phyloP scores from a whole-genome alignment of 805 yeast species.

The Barnettozyma botsteinii region DNA sequence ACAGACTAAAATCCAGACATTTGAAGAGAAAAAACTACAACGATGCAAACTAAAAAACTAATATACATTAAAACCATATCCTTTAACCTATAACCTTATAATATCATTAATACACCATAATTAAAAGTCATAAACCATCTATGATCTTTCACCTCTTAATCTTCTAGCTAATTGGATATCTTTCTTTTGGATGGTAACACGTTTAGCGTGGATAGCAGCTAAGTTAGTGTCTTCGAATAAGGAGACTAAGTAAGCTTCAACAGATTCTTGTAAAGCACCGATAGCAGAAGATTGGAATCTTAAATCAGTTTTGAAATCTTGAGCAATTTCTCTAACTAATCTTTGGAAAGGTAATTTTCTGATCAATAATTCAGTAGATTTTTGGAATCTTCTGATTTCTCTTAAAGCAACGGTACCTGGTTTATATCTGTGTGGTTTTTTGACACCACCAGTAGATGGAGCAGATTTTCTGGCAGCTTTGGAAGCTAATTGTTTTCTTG shows the following conservation, averaged over 20 bases:
- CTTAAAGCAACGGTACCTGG: conserved; percentile 96
- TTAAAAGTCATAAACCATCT: conserved; percentile 23
- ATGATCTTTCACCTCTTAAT: conserved; percentile 94
- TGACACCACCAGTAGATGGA: conserved; percentile 89
- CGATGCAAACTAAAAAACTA: conserved; percentile 3
- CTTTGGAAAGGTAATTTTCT: conserved; percentile 97
- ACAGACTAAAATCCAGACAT: too few species aligned
- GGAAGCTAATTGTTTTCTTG: conserved; percentile 90
- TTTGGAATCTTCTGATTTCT: conserved; percentile 97
- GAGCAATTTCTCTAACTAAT: conserved; percentile 93
- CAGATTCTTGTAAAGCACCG: conserved; percentile 97
- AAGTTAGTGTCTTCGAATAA: conserved; percentile 96
- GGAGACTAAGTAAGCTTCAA: conserved; percentile 95
- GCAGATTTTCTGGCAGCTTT: conserved; percentile 93
- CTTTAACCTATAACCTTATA: conserved; percentile 6
- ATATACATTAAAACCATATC: conserved; percentile 10
- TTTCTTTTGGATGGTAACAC: conserved; percentile 98
- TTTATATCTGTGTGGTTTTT: conserved; percentile 94
- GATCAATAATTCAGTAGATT: conserved; percentile 89
- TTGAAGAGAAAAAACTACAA: not conserved
- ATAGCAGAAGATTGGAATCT: conserved; percentile 97
- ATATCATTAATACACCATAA: not conserved
- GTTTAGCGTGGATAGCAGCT: conserved; percentile 98
- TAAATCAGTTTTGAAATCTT: conserved; percentile 87
- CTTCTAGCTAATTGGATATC: conserved; percentile 98